Percentiles rank a stretch among this genome's conserved stretches.
These are phyloP conservation scores for Colletotrichum sp. DNA, from an alignment of 2,329 filamentous ascomycete genomes.

Conservation along the genomic window DNA sequence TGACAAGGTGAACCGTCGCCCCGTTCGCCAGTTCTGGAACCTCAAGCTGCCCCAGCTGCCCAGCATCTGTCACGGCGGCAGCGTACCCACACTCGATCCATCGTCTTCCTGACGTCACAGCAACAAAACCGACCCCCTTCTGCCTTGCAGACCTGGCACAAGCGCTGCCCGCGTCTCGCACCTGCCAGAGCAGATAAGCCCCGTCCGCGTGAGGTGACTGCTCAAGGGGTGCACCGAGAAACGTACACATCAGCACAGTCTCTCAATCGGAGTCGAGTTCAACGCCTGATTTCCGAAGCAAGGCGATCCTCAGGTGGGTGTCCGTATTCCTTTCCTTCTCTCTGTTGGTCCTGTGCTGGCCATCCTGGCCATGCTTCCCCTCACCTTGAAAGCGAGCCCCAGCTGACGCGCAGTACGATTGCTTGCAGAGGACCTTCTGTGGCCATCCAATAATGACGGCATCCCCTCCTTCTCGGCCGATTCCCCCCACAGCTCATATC, in stretches of 20 bases:
- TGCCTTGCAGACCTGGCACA: conserved; percentile 2
- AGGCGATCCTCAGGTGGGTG: conserved; percentile 18
- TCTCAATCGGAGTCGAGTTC: neutral
- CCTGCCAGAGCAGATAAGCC: conserved; percentile 1
- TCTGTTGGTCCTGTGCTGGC: neutral
- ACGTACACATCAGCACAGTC: neutral
- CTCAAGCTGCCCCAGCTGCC: conserved; percentile 1
- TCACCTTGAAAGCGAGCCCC: neutral
- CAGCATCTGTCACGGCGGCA: neutral
- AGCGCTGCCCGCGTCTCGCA: neutral
- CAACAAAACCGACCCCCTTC: neutral
- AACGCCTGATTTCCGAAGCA: neutral
- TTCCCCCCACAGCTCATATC: conserved; percentile 10
- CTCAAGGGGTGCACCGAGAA: conserved; percentile 7
- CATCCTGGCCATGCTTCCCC: neutral
- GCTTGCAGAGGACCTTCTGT: neutral
- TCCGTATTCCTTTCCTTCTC: conserved; percentile 2
- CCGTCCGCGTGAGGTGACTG: neutral
- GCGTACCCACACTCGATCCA: neutral
- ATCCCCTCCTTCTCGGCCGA: conserved; percentile 13
- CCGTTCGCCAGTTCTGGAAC: conserved; percentile 17
- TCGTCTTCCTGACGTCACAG: conserved; percentile 16
- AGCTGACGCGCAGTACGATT: conserved; percentile 4
- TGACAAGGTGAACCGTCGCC: conserved; percentile 13
- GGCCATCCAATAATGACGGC: conserved; percentile 15